Base-by-base conservation (phyloP, 2,329 filamentous ascomycete species). In the Talaromyces sp. region DNA sequence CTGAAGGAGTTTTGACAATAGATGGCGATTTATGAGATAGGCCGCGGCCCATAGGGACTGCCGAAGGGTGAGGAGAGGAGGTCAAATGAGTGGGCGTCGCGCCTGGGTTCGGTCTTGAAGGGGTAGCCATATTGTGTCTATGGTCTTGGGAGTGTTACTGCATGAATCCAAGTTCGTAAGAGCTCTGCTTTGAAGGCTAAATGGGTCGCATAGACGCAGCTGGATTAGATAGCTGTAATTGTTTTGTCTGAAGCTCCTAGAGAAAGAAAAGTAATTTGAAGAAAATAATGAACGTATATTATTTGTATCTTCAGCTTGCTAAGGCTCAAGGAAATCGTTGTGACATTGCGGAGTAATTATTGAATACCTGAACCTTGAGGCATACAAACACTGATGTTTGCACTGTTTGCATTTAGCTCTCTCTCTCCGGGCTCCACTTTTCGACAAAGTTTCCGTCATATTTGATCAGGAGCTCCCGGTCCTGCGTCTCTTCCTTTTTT, bases 1-100 rank as follows among this genome's bases (percentile, higher is more conserved):
- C 76, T 23, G 78, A 77, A 1, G 78, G 79, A 0, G 78, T 80
- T 64, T 74, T 76, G 63, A 73, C 76, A 5, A 28, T 48, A 28
- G 78, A 79, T 2, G 78, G 78, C 6, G 78, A 81, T 66, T 79
- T 81, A 62, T 79, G 76, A 16, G 79, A 74, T 21, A 79, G 69
- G 28, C 76, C 73, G 25, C 72, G 72, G 44, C 73, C 69, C 69
- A 79, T 75, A 61, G 76, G 72, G 28, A 72, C 73, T 55, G 73
- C 75, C 31, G 76, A 72, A 9, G 77, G 77, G 60, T 75, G 77
- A 55, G 78, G 78, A 23, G 78, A 80, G 35, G 78, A 77, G 35
- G 76, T 79, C 46, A 78, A 68, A 64, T 78, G 73, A 21, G 73
- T 79, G 25, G 78, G 78, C 60, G 78, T 80, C 37, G 77, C 72